These are phyloP conservation scores for Fusarium aywerte DNA, from an alignment of 2,329 filamentous ascomycete species.

Conservation along the genomic window DNA sequence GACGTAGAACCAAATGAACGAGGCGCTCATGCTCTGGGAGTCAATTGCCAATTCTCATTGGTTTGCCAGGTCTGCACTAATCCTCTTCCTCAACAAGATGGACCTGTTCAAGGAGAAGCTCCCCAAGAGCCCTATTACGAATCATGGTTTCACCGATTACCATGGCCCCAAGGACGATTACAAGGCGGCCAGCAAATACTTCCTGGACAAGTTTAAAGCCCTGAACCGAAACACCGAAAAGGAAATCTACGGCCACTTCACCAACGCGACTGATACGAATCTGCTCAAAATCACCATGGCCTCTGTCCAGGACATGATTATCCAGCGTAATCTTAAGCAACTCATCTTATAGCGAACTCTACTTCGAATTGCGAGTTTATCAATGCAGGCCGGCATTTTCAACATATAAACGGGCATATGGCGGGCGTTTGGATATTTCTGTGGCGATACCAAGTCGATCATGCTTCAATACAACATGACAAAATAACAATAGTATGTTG, in stretches of 20 bases:
- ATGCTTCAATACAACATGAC: conserved; percentile 1
- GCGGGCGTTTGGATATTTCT: neutral
- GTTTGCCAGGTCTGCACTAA: conserved; percentile 84
- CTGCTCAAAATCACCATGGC: conserved; percentile 87
- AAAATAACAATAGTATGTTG: neutral
- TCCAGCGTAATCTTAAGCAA: conserved; percentile 83
- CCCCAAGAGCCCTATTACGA: conserved; percentile 73
- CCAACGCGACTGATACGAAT: conserved; percentile 74
- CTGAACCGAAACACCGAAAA: conserved; percentile 76
- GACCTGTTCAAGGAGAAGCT: conserved; percentile 86
- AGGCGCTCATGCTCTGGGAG: conserved; percentile 87
- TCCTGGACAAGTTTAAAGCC: conserved; percentile 82
- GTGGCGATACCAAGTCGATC: neutral
- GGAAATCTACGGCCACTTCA: conserved; percentile 72
- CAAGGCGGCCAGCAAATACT: conserved; percentile 81
- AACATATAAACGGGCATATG: conserved; percentile 12
- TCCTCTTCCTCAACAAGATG: conserved; percentile 89
- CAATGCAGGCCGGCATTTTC: conserved; percentile 1
- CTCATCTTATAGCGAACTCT: conserved; percentile 62
- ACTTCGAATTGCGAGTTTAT: neutral
- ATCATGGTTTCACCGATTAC: conserved; percentile 82
- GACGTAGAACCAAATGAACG: conserved; percentile 86
- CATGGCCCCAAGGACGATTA: conserved; percentile 76
- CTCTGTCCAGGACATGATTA: conserved; percentile 88
- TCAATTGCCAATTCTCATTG: conserved; percentile 87